Conservation (phyloP, 2,329 filamentous ascomycete genomes). For the Cryphonectria parasitica region DNA sequence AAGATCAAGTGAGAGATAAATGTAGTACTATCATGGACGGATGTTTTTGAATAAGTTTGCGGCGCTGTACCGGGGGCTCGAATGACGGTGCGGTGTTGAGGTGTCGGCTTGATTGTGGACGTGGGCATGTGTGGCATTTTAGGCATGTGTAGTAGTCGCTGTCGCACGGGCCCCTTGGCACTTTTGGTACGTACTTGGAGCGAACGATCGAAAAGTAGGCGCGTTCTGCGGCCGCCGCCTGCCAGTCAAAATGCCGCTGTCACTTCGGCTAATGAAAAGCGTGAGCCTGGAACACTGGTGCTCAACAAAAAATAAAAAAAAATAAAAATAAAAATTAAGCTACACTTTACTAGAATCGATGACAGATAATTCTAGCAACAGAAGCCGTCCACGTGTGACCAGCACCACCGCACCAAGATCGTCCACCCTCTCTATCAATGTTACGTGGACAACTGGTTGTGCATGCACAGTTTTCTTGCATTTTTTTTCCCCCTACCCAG, state of each 20-base stretch:
- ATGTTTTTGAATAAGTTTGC: neutral
- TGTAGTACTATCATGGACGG: neutral
- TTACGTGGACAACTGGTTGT: conserved; percentile 7
- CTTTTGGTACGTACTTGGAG: neutral
- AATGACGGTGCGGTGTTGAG: conserved; percentile 9
- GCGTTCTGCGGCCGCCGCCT: conserved; percentile 10
- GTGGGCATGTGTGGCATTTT: conserved; percentile 15
- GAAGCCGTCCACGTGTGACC: neutral
- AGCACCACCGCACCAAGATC: neutral
- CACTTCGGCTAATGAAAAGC: neutral
- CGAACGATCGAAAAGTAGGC: conserved; percentile 10
- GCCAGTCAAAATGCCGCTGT: conserved; percentile 1
- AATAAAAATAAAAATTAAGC: neutral
- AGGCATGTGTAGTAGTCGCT: conserved; percentile 9
- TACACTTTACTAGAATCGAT: neutral
- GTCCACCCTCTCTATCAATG: neutral
- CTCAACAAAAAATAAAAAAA: neutral
- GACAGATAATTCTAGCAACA: conserved; percentile 6
- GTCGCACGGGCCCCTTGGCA: conserved; percentile 12
- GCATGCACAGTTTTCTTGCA: neutral
- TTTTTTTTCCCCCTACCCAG: neutral
- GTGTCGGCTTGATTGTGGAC: conserved; percentile 5
- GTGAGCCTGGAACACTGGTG: neutral
- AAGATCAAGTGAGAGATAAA: neutral
- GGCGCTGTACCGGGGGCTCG: neutral